Evolutionary conservation across 352 stramenopile species (phyloP).

Genomic region (Stramenopiles sp.): DNA sequence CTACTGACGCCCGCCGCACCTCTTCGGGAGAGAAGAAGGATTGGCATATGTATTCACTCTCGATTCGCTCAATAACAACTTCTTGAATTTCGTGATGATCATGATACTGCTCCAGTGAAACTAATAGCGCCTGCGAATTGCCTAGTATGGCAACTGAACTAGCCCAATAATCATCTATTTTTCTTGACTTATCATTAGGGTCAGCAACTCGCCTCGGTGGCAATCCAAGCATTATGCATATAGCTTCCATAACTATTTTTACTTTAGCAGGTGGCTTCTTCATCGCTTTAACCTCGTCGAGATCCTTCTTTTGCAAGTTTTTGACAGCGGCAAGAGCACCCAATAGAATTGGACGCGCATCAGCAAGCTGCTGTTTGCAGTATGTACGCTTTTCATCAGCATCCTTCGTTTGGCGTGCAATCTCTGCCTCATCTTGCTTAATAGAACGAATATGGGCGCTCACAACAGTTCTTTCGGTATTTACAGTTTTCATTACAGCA

Average conservation of each 20-base stretch:
- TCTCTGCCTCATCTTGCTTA: background rate
- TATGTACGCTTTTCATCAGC: background rate
- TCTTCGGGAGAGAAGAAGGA: constrained; percentile 80
- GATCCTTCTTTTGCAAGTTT: background rate
- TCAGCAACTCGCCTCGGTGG: background rate
- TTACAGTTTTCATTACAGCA: background rate
- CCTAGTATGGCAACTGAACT: background rate
- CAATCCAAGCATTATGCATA: constrained; percentile 65
- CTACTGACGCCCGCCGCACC: constrained; percentile 84
- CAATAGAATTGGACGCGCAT: background rate
- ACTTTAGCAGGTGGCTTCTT: constrained; percentile 68
- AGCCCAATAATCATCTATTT: background rate
- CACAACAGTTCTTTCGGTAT: background rate
- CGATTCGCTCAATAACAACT: background rate
- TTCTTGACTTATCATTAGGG: background rate
- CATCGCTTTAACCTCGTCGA: constrained; percentile 54
- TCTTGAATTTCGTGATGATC: background rate
- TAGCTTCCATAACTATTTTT: constrained; percentile 76
- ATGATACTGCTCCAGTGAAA: background rate
- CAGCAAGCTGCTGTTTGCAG: background rate
- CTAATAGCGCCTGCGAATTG: background rate
- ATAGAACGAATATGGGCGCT: background rate
- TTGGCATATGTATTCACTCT: constrained; percentile 48
- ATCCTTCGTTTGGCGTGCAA: background rate
- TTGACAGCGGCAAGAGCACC: background rate